These are phyloP conservation scores for Saccharomyces hybrid DNA, from an alignment of 1,139 yeast species.

Conservation along the genomic window DNA sequence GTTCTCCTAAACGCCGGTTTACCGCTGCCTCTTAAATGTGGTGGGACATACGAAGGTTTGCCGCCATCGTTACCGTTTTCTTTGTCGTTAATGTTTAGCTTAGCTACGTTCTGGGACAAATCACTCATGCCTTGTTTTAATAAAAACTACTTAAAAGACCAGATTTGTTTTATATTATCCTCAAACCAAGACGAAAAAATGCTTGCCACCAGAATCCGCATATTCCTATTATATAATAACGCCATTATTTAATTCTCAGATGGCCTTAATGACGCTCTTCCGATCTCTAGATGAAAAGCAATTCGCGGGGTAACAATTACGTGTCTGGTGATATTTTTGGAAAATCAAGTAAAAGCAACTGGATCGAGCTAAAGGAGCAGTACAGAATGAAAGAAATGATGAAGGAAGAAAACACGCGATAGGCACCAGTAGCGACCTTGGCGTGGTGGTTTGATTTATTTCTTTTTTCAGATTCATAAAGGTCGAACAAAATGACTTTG, in stretches of 20 bases:
- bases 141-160: neutral
- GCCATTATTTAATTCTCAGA: neutral
- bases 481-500: slow-evolving; percentile 4
- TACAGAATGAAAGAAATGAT: neutral
- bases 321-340: neutral
- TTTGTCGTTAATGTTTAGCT: neutral
- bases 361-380: neutral
- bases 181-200: neutral
- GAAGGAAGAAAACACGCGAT: neutral
- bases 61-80: slow-evolving; percentile 29
- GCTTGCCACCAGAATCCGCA: no score
- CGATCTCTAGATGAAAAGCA: no score
- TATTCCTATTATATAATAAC: neutral
- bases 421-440: no score
- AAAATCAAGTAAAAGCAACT: neutral
- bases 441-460: neutral
- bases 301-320: neutral
- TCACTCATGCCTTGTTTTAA: neutral
- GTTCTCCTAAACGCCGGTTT: neutral
- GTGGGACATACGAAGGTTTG: slow-evolving; percentile 51
- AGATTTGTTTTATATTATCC: neutral
- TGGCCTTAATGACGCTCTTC: no score
- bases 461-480: neutral
- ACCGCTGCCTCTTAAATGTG: slow-evolving; percentile 44
- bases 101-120: neutral